phyloP scores from a whole-genome alignment of 2,329 filamentous ascomycete species.

The Sporothrix dimorphospora region DNA sequence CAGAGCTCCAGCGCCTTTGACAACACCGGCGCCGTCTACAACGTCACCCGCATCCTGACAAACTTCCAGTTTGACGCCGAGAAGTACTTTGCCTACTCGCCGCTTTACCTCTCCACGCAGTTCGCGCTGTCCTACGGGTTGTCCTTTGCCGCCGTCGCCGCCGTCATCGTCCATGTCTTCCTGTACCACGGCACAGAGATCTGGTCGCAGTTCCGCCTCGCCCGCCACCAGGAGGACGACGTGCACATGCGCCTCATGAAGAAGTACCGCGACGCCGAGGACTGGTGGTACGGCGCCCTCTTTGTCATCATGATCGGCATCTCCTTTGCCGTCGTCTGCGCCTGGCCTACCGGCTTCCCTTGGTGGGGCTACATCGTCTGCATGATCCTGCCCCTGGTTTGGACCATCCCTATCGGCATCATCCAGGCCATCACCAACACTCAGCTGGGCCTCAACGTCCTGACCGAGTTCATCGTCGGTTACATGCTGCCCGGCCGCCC shows the following conservation, averaged over 20 bases:
- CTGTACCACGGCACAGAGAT: slow-evolving; percentile 61
- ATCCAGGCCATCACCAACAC: slow-evolving; percentile 72
- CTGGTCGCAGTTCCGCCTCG: slow-evolving; percentile 57
- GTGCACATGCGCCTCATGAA: slow-evolving; percentile 65
- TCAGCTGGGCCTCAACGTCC: slow-evolving; percentile 70
- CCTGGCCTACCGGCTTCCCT: slow-evolving; percentile 61
- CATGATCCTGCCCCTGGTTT: slow-evolving; percentile 59
- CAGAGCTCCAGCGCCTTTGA: slow-evolving; percentile 65
- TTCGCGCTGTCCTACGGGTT: slow-evolving; percentile 64
- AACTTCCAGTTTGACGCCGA: slow-evolving; percentile 62
- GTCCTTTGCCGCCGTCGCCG: slow-evolving; percentile 60
- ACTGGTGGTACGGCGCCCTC: slow-evolving; percentile 61
- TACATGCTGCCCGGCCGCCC: slow-evolving; percentile 75
- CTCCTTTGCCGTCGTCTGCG: slow-evolving; percentile 57
- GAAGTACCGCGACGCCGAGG: slow-evolving; percentile 61
- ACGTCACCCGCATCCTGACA: slow-evolving; percentile 63
- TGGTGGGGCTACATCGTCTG: slow-evolving; percentile 62
- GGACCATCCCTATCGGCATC: slow-evolving; percentile 65
- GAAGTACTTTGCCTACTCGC: slow-evolving; percentile 66
- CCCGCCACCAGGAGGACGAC: slow-evolving; percentile 60
- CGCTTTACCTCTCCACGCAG: slow-evolving; percentile 65
- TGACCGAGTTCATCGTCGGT: slow-evolving; percentile 74
- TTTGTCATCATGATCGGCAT: slow-evolving; percentile 58
- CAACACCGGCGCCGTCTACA: slow-evolving; percentile 63
- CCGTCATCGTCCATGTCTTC: slow-evolving; percentile 59